A percentile compares a stretch with the other conserved stretches of the same genome.
Conservation (phyloP, 176 grass and related monocot species). For the Hsuehochloa calcarea region DNA sequence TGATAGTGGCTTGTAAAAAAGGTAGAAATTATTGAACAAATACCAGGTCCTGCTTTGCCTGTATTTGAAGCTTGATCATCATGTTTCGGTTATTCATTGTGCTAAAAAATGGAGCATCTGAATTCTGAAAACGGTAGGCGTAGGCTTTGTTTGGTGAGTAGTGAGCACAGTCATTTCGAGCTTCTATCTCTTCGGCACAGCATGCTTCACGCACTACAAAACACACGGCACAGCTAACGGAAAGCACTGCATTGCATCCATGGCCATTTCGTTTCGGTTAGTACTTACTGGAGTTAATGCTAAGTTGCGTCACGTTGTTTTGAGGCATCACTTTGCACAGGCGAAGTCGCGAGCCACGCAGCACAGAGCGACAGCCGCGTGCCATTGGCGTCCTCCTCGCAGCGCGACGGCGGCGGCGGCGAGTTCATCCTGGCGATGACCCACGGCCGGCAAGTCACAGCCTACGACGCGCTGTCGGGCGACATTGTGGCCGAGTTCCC, state of each 20-base stretch:
- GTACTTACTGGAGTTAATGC: neutral
- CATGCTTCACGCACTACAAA: neutral
- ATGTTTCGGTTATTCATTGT: neutral
- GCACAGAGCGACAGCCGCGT: neutral
- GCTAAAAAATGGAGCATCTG: neutral
- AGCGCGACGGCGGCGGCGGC: neutral
- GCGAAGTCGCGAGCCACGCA: neutral
- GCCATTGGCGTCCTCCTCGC: neutral
- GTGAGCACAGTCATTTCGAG: neutral
- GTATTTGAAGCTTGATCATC: neutral
- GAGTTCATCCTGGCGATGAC: slow-evolving; percentile 25
- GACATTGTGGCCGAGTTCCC: slow-evolving; percentile 18
- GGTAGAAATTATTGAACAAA: neutral
- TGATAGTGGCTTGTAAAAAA: neutral
- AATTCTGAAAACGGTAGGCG: neutral
- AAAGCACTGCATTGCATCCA: neutral
- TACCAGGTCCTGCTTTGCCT: neutral
- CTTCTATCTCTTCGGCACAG: neutral
- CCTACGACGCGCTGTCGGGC: slow-evolving; percentile 29
- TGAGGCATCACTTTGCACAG: neutral
- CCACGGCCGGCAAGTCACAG: neutral
- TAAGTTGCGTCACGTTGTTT: neutral
- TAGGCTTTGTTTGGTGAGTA: neutral
- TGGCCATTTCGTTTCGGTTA: neutral
- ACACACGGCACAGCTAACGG: neutral